Conservation (phyloP, 2,329 filamentous ascomycete genomes). For the Parastagonospora avenae region DNA sequence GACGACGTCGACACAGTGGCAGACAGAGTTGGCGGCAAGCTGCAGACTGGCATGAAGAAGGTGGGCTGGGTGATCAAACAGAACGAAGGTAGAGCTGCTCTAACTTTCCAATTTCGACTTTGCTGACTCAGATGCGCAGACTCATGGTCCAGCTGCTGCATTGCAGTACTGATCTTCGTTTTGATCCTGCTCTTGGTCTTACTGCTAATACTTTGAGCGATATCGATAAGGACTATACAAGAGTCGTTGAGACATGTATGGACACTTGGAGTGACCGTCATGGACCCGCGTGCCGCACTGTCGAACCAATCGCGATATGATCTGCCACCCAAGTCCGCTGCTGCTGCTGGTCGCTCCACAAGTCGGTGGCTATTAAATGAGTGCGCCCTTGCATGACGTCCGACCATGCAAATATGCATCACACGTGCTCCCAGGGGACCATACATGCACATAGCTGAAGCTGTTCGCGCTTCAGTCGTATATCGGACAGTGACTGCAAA, state of each 20-base stretch:
- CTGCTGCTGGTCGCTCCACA: slow-evolving; percentile 20
- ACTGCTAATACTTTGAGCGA: slow-evolving; percentile 66
- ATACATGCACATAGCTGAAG: too few relatives aligned
- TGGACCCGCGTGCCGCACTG: background rate
- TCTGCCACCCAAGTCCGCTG: slow-evolving; percentile 33
- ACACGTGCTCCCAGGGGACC: background rate
- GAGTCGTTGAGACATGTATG: slow-evolving; percentile 44
- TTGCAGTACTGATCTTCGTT: slow-evolving; percentile 84
- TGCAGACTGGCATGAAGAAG: slow-evolving; percentile 86
- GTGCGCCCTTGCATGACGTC: slow-evolving; percentile 11
- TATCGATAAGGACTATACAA: background rate
- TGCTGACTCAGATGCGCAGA: slow-evolving; percentile 49
- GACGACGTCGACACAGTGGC: slow-evolving; percentile 83
- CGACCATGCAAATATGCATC: background rate
- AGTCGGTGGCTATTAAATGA: slow-evolving; percentile 25
- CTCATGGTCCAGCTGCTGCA: slow-evolving; percentile 84
- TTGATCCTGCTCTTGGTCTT: slow-evolving; percentile 85
- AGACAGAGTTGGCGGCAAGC: slow-evolving; percentile 82
- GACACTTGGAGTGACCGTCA: slow-evolving; percentile 4
- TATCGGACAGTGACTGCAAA: background rate
- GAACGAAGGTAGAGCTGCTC: slow-evolving; percentile 74
- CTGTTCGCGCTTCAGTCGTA: background rate
- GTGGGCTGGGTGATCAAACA: slow-evolving; percentile 81
- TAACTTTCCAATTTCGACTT: background rate
- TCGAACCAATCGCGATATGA: slow-evolving; percentile 45